Percentiles rank a stretch among this genome's conserved stretches.
Evolutionary conservation across 2,329 filamentous ascomycete genomes (phyloP).

Genomic region (Cylindrodendrum hubeiense): DNA sequence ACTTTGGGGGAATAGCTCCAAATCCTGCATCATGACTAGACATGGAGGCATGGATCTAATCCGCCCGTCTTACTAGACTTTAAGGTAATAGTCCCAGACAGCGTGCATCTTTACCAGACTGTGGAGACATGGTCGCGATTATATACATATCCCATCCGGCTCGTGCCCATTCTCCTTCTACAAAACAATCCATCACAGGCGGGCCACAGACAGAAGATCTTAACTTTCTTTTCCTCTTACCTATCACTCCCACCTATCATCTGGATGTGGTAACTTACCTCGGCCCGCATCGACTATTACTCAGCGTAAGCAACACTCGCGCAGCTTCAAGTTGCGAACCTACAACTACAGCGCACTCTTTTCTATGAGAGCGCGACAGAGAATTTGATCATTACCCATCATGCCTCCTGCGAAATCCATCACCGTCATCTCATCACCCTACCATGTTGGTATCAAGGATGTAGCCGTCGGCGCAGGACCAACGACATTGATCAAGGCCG

Average conservation of each 20-base stretch:
- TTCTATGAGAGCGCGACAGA: background rate
- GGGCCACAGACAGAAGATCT: background rate
- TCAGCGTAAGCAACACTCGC: background rate
- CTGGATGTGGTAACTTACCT: background rate
- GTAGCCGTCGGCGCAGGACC: constrained; percentile 54
- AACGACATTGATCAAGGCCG: constrained; percentile 45
- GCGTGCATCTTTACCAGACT: constrained; percentile 16
- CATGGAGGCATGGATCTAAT: constrained; percentile 19
- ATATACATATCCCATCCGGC: background rate
- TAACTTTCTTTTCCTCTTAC: background rate
- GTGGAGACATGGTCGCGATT: constrained; percentile 13
- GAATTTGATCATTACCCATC: background rate
- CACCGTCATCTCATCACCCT: constrained; percentile 53
- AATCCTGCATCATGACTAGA: constrained; percentile 1
- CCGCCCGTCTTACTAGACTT: constrained; percentile 7
- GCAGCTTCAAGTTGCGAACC: background rate
- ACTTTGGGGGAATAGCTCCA: constrained; percentile 11
- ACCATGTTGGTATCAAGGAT: constrained; percentile 53
- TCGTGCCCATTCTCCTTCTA: background rate
- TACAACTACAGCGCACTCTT: background rate
- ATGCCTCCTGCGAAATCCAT: constrained; percentile 39
- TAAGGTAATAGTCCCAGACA: too few species aligned
- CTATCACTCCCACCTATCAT: background rate
- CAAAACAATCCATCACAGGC: background rate
- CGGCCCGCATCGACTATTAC: background rate